Evolutionary conservation across 345 rosid genomes (phyloP).

Genomic region (Citrus inodora): DNA sequence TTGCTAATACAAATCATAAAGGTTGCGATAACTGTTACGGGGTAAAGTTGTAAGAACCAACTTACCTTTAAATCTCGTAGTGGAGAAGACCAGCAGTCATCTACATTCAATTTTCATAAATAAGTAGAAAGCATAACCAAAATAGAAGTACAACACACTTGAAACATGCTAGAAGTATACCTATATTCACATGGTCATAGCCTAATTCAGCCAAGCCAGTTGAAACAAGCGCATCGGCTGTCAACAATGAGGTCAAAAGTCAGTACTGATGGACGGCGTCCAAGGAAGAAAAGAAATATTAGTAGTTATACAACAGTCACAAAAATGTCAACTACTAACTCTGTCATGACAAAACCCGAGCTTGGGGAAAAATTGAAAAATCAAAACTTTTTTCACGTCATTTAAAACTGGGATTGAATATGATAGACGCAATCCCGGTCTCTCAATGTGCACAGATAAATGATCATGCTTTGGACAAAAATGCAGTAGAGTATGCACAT

Average conservation of each 20-base stretch:
- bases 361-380: neutral
- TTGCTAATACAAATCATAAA: neutral
- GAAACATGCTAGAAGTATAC: constrained; percentile 32
- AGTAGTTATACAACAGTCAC: neutral
- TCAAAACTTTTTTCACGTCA: neutral
- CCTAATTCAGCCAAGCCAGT: constrained; percentile 94
- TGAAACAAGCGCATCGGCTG: constrained; percentile 92
- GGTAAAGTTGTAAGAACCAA: neutral
- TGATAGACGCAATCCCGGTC: neutral
- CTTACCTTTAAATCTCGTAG: constrained; percentile 61
- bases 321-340: neutral
- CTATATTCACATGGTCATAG: constrained; percentile 78
- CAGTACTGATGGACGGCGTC: constrained; percentile 8
- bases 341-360: neutral
- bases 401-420: neutral
- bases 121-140: constrained; percentile 19
- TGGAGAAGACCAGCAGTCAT: constrained; percentile 90
- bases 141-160: constrained; percentile 5
- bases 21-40: neutral
- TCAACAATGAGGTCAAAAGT: constrained; percentile 11
- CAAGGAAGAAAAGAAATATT: constrained; percentile 6
- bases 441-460: neutral
- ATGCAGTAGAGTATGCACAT: neutral
- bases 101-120: constrained; percentile 39
- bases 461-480: neutral